Base-by-base conservation (phyloP, 176 grass and related monocot genomes). In the Alloteropsis semialata region DNA sequence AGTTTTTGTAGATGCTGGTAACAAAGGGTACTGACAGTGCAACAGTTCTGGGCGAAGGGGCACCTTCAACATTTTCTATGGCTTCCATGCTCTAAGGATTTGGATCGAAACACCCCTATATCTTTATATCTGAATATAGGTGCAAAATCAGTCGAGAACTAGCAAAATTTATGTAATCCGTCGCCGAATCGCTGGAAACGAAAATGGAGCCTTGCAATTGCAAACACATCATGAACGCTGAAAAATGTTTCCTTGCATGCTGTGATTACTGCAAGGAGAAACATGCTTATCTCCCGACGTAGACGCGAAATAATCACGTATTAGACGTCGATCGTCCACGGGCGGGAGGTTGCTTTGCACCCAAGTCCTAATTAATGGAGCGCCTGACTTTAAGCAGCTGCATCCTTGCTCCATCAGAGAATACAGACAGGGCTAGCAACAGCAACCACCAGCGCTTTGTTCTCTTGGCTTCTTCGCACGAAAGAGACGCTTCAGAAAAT, bases 321-420 rank as follows among this genome's bases (percentile, higher is more conserved):
- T 71, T 5, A 45, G 39, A 22, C 34, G 49, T 29, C n/a, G n/a
- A n/a, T n/a, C 67, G 64, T n/a, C 64, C 22, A 22, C 14, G n/a
- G n/a, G n/a, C n/a, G 10, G 37, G 19, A 75, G 49, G 53, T 80
- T 84, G 76, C 76, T 80, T 89, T 50, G 68, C 32, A 57, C 48
- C 10, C 63, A 66, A 58, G 58, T 27, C 18, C 69, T 70, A 57
- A 66, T 79, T 41, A 58, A 65, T 84, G 58, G 21, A 36, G 38
- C 37, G 45, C 37, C 28, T 48, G 66, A 72, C 68, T 62, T 72
- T 36, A 84, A 84, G 57, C 69, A 25, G 55, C 34, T 36, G 34
- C 55, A 56, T 54, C 55, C 38, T 17, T 27, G 8, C 3, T 39
- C 37, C 21, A 6, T 49, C 28, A 81, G 37, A 30, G 25, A 66